Conservation (phyloP, 345 rosid species). For the Cochlearia excelsa region DNA sequence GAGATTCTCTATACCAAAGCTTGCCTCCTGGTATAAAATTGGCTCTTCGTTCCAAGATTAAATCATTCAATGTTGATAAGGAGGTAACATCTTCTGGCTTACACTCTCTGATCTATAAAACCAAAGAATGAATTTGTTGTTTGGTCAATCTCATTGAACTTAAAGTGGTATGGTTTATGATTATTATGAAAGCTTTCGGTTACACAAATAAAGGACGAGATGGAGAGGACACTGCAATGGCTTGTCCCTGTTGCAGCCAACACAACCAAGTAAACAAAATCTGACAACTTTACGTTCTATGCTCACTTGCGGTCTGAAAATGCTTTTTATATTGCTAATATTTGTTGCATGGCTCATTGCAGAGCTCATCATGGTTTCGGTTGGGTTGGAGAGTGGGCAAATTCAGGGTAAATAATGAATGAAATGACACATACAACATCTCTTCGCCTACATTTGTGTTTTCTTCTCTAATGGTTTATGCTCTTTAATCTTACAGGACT, state of each 20-base stretch:
- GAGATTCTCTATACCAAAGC: conserved; percentile 79
- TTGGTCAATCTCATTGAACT: conserved; percentile 9
- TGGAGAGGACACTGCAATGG: conserved; percentile 98
- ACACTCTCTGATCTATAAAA: conserved; percentile 10
- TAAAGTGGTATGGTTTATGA: conserved; percentile 7
- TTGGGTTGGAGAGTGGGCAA: conserved; percentile 99
- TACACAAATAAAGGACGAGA: conserved; percentile 76
- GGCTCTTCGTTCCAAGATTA: conserved; percentile 62
- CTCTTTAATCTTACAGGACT: conserved; percentile 43
- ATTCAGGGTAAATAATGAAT: conserved; percentile 58
- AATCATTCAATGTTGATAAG: conserved; percentile 52
- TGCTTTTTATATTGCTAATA: conserved; percentile 5
- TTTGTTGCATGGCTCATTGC: conserved; percentile 27
- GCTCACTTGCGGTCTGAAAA: background rate
- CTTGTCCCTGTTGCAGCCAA: conserved; percentile 88
- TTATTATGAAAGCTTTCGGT: conserved; percentile 59
- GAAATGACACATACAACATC: conserved; percentile 13
- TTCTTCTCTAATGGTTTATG: background rate
- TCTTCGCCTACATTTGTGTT: conserved; percentile 5
- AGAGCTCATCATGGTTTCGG: conserved; percentile 86
- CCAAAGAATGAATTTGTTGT: conserved; percentile 6
- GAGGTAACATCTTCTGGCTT: conserved; percentile 43
- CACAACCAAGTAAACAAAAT: conserved; percentile 71
- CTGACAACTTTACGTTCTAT: conserved; percentile 3
- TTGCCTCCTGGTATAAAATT: conserved; percentile 74